Evolutionary conservation across 2,329 filamentous ascomycete species (phyloP).

Genomic region (Cadophora sp.): DNA sequence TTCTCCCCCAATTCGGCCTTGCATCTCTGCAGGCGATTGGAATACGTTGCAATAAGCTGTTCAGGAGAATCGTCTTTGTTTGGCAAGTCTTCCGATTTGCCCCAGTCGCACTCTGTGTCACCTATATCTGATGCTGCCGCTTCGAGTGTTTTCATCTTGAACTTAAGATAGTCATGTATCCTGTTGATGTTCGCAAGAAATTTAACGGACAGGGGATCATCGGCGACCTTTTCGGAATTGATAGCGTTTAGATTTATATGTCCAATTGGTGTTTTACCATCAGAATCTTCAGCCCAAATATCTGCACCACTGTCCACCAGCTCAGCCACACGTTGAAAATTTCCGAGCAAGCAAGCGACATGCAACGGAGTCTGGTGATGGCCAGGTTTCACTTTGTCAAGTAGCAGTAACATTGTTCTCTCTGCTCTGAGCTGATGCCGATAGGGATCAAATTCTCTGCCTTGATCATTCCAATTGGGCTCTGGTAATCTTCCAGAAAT

Average conservation of each 20-base stretch:
- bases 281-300: neutral
- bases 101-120: neutral
- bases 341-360: constrained; percentile 1
- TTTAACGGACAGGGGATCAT: neutral
- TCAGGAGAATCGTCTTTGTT: neutral
- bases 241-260: neutral
- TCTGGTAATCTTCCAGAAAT: neutral
- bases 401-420: neutral
- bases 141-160: neutral
- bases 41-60: neutral
- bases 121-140: neutral
- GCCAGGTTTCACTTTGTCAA: neutral
- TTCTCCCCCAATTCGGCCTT: neutral
- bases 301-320: neutral
- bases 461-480: neutral
- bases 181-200: neutral
- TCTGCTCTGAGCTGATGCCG: neutral
- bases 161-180: neutral
- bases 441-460: neutral
- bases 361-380: neutral
- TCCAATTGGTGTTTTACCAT: neutral
- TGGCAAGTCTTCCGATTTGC: neutral
- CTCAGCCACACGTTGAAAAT: neutral
- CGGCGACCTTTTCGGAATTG: neutral
- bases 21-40: neutral